Conservation (phyloP, 2,329 filamentous ascomycete genomes). For the Pseudogymnoascus sp. region DNA sequence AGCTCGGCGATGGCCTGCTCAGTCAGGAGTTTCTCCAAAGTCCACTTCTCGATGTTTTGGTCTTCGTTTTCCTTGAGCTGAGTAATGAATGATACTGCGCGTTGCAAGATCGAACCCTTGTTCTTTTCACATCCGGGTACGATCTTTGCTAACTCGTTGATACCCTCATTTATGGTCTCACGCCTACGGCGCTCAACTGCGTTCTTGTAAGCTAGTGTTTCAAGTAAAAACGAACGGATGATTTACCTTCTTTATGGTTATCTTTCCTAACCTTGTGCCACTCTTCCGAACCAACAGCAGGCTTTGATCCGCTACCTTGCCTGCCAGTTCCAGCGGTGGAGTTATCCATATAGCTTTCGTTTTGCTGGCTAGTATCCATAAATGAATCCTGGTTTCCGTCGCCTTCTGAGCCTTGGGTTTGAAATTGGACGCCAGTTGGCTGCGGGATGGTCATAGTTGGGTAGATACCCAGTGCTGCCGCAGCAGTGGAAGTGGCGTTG, state of each 20-base stretch:
- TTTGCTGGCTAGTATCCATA: constrained; percentile 31
- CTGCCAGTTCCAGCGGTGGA: constrained; percentile 37
- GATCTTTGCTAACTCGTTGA: constrained; percentile 96
- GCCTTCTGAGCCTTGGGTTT: constrained; percentile 36
- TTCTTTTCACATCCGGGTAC: constrained; percentile 98
- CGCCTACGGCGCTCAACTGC: constrained; percentile 90
- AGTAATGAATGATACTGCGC: constrained; percentile 87
- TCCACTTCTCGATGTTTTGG: constrained; percentile 92
- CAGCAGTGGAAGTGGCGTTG: constrained; percentile 49
- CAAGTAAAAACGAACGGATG: background rate
- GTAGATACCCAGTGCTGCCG: constrained; percentile 41
- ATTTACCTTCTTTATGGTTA: constrained; percentile 94
- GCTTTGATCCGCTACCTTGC: constrained; percentile 49
- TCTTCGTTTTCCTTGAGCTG: constrained; percentile 92
- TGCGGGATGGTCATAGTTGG: constrained; percentile 49
- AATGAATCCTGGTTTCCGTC: constrained; percentile 34
- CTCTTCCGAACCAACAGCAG: constrained; percentile 88
- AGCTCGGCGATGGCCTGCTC: constrained; percentile 87
- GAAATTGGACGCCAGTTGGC: constrained; percentile 47
- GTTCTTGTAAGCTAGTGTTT: constrained; percentile 20
- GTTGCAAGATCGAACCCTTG: constrained; percentile 91
- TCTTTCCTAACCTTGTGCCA: constrained; percentile 98
- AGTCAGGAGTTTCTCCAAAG: constrained; percentile 79
- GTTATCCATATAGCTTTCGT: constrained; percentile 31
- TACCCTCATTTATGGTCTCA: constrained; percentile 98